A percentile compares a stretch with the other conserved stretches of the same genome.
Evolutionary conservation across 2,329 filamentous ascomycete species (phyloP).

Genomic region (Zarea fungicola): DNA sequence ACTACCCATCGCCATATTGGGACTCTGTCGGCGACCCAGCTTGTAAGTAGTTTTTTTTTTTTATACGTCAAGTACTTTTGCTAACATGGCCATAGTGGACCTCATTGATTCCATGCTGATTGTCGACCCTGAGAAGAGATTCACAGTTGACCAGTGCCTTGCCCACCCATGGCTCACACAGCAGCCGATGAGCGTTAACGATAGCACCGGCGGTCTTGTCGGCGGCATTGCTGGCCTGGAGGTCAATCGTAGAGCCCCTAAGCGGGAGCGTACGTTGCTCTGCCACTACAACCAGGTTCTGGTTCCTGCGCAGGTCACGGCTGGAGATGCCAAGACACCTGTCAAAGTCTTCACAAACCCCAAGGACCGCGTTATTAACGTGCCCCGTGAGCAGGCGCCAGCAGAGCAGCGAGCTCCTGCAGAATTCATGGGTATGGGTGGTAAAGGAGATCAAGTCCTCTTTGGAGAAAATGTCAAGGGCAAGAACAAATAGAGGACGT

Average conservation of each 20-base stretch:
- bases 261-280: slow-evolving; percentile 79
- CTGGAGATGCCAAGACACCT: slow-evolving; percentile 50
- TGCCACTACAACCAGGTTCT: slow-evolving; percentile 73
- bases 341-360: slow-evolving; percentile 77
- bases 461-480: slow-evolving; percentile 56
- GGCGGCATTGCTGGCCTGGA: slow-evolving; percentile 79
- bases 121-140: slow-evolving; percentile 76
- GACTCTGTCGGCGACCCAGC: slow-evolving; percentile 62
- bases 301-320: slow-evolving; percentile 47
- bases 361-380: slow-evolving; percentile 33
- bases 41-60: slow-evolving; percentile 36
- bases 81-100: slow-evolving; percentile 50
- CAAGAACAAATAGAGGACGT: slow-evolving; percentile 18
- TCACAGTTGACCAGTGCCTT: slow-evolving; percentile 85
- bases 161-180: slow-evolving; percentile 84
- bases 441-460: slow-evolving; percentile 75
- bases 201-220: slow-evolving; percentile 89
- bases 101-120: slow-evolving; percentile 93
- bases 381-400: slow-evolving; percentile 58
- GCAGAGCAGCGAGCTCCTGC: slow-evolving; percentile 60
- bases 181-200: slow-evolving; percentile 55
- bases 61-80: neutral
- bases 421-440: slow-evolving; percentile 81
- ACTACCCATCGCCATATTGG: slow-evolving; percentile 94
- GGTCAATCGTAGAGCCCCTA: slow-evolving; percentile 74